These are phyloP conservation scores for Prunus salicina DNA, from an alignment of 306 rosid genomes.

Conservation along the genomic window DNA sequence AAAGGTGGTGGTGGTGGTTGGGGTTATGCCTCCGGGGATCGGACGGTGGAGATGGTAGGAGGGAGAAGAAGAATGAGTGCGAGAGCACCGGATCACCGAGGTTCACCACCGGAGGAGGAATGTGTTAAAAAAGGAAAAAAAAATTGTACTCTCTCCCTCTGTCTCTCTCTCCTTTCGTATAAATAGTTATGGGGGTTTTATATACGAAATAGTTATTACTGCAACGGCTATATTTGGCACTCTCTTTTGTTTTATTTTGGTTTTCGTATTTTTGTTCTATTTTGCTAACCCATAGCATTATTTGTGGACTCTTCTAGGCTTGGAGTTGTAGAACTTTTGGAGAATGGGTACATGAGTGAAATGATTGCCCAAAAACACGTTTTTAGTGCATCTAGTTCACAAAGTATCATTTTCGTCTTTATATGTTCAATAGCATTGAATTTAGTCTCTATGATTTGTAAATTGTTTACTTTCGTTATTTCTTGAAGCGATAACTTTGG, in stretches of 20 bases:
- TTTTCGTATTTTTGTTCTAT: neutral
- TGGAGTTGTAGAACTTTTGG: no score
- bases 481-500: no score
- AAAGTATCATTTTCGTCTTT: no score
- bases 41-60: neutral
- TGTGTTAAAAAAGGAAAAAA: neutral
- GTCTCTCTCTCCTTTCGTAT: neutral
- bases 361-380: no score
- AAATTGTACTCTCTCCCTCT: neutral
- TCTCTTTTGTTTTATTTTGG: neutral
- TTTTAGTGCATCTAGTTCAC: no score
- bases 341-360: no score
- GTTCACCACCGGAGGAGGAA: constrained; percentile 34
- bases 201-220: neutral
- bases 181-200: neutral
- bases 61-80: constrained; percentile 2
- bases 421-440: no score
- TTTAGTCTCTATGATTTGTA: no score
- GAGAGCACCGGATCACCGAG: constrained; percentile 50
- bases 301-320: no score
- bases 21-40: constrained; percentile 13
- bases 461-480: no score
- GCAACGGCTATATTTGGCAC: constrained; percentile 10
- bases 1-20: neutral
- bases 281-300: no score